Evolutionary conservation across 129 eudicot species (phyloP), one percentile per base, ranked within the genome.

Genomic region (Erigeron canadensis): DNA sequence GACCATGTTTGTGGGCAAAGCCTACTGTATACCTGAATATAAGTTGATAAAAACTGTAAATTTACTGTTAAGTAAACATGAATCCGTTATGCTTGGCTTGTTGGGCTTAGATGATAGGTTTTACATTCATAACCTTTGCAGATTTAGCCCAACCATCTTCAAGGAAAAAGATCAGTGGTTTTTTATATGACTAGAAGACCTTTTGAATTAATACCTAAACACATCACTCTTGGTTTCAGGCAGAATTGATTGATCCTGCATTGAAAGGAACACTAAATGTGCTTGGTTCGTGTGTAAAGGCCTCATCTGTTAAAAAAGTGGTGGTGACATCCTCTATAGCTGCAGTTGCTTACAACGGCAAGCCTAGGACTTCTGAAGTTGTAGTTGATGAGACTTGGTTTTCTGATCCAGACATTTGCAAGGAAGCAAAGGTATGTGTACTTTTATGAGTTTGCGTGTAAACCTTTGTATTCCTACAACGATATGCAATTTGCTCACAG

Each of bases 241-340:
- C 84, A 18, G 95, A 89, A 46, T 55, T 92, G 81, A 75, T 92
- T 75, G 95, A 86, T 58, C 98, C 98, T n/a, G 96, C 95, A 0
- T 46, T 92, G 8, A 92, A 92, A 79, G 98, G 98, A 48, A 92
- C 98, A 17, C 81, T 92, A 8, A 92, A 92, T 69, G 98, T 92
- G 67, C 96, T 92, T 43, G 74, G 66, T 21, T 80, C 98, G 45
- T 86, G 94, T 80, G 74, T 84, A 28, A 89, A 82, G 69, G 53
- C 84, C 23, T 75, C 95, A 39, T 71, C 91, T 10, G 77, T 92
- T 12, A 92, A 80, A 78, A 85, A 86, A 77, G 98, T 87, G 54
- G 90, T 91, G n/a, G 56, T 91, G 73, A 91, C 95, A 9, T 88
- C 95, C 54, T 91, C 97, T 42, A 18, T 74, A 10, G 89, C 95